These are phyloP conservation scores for Zasmidium citrigriseum DNA, from an alignment of 2,329 filamentous ascomycete species.

Conservation along the genomic window DNA sequence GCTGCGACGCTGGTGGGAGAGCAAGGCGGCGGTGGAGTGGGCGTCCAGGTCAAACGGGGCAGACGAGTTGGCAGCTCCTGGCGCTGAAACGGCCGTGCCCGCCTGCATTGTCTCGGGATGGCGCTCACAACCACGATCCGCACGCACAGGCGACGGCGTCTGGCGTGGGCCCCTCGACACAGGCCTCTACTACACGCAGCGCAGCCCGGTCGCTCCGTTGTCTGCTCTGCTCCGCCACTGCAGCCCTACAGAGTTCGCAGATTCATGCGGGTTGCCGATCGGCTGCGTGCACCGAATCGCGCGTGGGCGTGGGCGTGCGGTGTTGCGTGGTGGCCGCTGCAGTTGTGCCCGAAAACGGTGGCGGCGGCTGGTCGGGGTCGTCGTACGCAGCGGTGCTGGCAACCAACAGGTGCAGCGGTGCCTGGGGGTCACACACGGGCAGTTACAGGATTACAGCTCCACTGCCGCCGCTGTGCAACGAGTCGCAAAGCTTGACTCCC, in stretches of 20 bases:
- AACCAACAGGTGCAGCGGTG: background rate
- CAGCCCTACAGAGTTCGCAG: slow-evolving; percentile 14
- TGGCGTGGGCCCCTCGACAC: background rate
- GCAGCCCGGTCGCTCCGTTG: background rate
- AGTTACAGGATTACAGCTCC: slow-evolving; percentile 7
- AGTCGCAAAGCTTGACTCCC: slow-evolving; percentile 7
- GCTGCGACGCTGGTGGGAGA: slow-evolving; percentile 32
- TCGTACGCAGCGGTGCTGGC: background rate
- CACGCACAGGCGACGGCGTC: background rate
- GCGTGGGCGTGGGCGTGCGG: slow-evolving; percentile 7
- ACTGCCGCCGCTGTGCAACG: slow-evolving; percentile 7
- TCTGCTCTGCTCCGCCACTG: slow-evolving; percentile 6
- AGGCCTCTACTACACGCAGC: background rate
- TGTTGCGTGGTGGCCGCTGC: too few species aligned
- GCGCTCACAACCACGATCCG: background rate
- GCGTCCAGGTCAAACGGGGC: slow-evolving; percentile 7
- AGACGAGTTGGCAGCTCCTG: background rate
- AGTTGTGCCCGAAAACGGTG: slow-evolving; percentile 6
- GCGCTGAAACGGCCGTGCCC: slow-evolving; percentile 5
- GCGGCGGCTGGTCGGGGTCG: background rate
- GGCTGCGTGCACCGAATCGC: slow-evolving; percentile 11
- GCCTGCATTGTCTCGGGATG: slow-evolving; percentile 11
- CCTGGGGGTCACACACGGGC: slow-evolving; percentile 8
- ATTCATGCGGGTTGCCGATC: slow-evolving; percentile 16
- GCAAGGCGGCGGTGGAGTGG: background rate